These are phyloP conservation scores for Articulospora tetracladia DNA, from an alignment of 495 filamentous ascomycete genomes.

Conservation along the genomic window DNA sequence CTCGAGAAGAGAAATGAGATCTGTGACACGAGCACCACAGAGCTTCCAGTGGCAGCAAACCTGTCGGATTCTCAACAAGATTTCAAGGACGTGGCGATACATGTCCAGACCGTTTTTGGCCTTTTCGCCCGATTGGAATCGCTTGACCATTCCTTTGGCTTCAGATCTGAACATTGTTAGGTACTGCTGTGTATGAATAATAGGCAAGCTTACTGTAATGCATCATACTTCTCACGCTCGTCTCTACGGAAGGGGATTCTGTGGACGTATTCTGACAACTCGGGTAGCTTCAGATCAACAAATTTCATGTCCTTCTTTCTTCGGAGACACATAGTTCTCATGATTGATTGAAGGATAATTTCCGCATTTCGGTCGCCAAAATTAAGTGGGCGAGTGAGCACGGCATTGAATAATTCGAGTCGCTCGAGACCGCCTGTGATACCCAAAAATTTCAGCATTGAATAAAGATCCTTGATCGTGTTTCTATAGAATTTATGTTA, in stretches of 20 bases:
- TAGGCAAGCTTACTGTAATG: conserved; percentile 52
- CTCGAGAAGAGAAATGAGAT: conserved; percentile 64
- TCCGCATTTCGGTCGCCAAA: conserved; percentile 55
- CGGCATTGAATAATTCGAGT: conserved; percentile 67
- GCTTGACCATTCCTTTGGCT: conserved; percentile 66
- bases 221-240: conserved; percentile 77
- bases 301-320: conserved; percentile 89
- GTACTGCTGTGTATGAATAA: conserved; percentile 9
- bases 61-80: conserved; percentile 81
- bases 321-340: conserved; percentile 78
- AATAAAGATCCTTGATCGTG: conserved; percentile 77
- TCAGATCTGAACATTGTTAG: conserved; percentile 47
- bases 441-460: conserved; percentile 72
- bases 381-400: conserved; percentile 69
- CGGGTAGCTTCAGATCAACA: conserved; percentile 75
- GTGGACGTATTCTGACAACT: conserved; percentile 77
- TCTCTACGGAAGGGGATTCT: conserved; percentile 70
- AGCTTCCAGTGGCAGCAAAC: conserved; percentile 87
- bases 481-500: conserved; percentile 41
- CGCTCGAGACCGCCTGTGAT: conserved; percentile 77
- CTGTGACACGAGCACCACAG: conserved; percentile 61
- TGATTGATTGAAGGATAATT: conserved; percentile 68
- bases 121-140: conserved; percentile 43
- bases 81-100: conserved; percentile 71
- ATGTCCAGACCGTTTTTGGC: conserved; percentile 39